Conservation (phyloP, 163 green algal genomes). For the Volvox carteri region DNA sequence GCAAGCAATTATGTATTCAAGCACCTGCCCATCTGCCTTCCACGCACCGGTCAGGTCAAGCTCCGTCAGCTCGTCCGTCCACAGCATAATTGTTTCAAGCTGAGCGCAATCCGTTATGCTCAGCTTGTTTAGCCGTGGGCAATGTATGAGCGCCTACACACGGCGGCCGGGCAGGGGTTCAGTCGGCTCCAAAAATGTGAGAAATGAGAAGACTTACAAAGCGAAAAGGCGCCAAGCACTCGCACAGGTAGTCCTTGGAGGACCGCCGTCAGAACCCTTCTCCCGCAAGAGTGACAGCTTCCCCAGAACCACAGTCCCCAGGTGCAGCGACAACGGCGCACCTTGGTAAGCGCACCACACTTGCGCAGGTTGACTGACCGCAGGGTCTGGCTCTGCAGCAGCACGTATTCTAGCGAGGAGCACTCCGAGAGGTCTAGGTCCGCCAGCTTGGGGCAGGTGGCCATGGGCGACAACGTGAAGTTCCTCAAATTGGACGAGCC, state of each 20-base stretch:
- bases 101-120: slow-evolving; percentile 65
- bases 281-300: too few species aligned
- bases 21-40: too few species aligned
- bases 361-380: slow-evolving; percentile 70
- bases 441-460: slow-evolving; percentile 77
- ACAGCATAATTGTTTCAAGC: slow-evolving; percentile 82
- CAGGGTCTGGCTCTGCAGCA: slow-evolving; percentile 80
- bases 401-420: slow-evolving; percentile 74
- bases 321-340: too few species aligned
- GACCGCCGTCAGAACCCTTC: too few species aligned
- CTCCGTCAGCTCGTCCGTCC: slow-evolving; percentile 79
- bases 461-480: slow-evolving; percentile 76
- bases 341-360: slow-evolving; percentile 76
- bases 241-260: too few species aligned
- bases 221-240: too few species aligned
- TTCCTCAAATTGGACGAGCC: slow-evolving; percentile 77
- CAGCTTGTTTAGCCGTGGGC: slow-evolving; percentile 71
- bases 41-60: slow-evolving; percentile 77
- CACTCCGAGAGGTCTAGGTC: slow-evolving; percentile 72
- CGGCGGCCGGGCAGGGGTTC: too few species aligned
- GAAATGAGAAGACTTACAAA: too few species aligned
- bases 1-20: too few species aligned
- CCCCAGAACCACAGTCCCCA: too few species aligned
- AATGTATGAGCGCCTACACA: slow-evolving; percentile 79
- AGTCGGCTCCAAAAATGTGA: too few species aligned